A percentile compares a stretch with the other conserved stretches of the same genome.
Conservation (phyloP, 257 asterid species). For the Eustoma russellianum region DNA sequence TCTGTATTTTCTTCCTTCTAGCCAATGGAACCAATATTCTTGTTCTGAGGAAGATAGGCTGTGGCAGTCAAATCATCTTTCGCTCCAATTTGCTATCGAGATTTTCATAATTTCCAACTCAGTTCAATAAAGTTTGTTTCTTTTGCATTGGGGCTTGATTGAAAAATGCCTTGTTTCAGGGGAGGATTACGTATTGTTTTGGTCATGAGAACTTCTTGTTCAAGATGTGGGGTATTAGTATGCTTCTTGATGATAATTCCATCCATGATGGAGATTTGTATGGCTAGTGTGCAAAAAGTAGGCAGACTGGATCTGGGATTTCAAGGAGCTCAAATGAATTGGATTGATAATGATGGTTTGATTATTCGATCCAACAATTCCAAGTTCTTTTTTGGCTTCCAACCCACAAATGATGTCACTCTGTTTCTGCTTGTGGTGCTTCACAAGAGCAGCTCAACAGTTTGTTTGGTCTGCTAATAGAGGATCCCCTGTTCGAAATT, state of each 20-base stretch:
- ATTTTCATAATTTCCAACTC: neutral
- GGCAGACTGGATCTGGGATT: slow-evolving; percentile 62
- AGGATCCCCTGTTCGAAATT: slow-evolving; percentile 43
- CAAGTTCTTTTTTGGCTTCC: slow-evolving; percentile 63
- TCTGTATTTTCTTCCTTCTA: neutral
- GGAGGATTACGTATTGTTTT: neutral
- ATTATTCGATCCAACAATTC: slow-evolving; percentile 64
- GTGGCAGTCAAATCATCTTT: neutral
- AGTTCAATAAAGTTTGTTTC: neutral
- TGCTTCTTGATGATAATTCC: slow-evolving; percentile 14
- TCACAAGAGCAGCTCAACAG: slow-evolving; percentile 53
- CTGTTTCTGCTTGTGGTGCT: slow-evolving; percentile 58
- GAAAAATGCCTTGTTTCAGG: neutral
- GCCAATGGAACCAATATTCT: neutral
- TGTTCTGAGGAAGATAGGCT: neutral
- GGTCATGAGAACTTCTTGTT: slow-evolving; percentile 46
- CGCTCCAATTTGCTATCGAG: neutral
- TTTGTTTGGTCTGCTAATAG: slow-evolving; percentile 86
- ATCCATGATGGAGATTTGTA: slow-evolving; percentile 25
- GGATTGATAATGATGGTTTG: slow-evolving; percentile 69
- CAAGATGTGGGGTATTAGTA: slow-evolving; percentile 9
- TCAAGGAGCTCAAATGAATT: slow-evolving; percentile 60
- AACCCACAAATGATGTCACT: slow-evolving; percentile 49
- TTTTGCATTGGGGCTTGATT: neutral
- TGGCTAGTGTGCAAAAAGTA: slow-evolving; percentile 46